Evolutionary conservation across 495 filamentous ascomycete species (phyloP).

Genomic region (Chlorociboria aeruginascens): DNA sequence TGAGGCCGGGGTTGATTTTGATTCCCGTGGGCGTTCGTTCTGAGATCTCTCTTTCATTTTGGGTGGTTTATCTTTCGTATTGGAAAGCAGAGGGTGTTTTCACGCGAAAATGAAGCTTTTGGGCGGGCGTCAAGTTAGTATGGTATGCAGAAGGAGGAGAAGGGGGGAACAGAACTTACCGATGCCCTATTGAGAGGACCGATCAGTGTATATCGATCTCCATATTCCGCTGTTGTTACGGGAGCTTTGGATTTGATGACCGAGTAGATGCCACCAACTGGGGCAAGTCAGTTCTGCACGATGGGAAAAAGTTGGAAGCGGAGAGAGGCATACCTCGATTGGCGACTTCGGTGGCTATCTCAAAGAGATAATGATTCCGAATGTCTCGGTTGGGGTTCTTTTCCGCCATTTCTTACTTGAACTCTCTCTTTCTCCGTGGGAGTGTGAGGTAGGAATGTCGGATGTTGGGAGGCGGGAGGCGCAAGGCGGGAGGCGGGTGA

Average conservation of each 20-base stretch:
- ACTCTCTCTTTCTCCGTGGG: not conserved
- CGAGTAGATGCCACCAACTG: slow-evolving; percentile 97
- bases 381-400: slow-evolving; percentile 41
- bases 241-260: slow-evolving; percentile 98
- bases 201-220: slow-evolving; percentile 89
- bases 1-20: too few relatives aligned
- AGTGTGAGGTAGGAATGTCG: too few relatives aligned
- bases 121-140: too few relatives aligned
- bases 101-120: too few relatives aligned
- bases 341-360: slow-evolving; percentile 92
- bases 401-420: slow-evolving; percentile 22
- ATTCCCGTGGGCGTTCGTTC: too few relatives aligned
- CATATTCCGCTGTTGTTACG: slow-evolving; percentile 97
- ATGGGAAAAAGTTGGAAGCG: not conserved
- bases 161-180: slow-evolving; percentile 32
- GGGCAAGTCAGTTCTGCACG: not conserved
- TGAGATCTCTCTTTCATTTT: too few relatives aligned
- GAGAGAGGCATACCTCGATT: slow-evolving; percentile 59
- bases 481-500: not conserved
- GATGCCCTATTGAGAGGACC: slow-evolving; percentile 87
- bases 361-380: slow-evolving; percentile 77
- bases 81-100: too few relatives aligned
- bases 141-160: too few relatives aligned
- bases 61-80: too few relatives aligned
- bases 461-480: not conserved